A percentile compares a stretch with the other conserved stretches of the same genome.
Conservation (phyloP, 805 yeast species). For the Wickerhamomyces bisporus region DNA sequence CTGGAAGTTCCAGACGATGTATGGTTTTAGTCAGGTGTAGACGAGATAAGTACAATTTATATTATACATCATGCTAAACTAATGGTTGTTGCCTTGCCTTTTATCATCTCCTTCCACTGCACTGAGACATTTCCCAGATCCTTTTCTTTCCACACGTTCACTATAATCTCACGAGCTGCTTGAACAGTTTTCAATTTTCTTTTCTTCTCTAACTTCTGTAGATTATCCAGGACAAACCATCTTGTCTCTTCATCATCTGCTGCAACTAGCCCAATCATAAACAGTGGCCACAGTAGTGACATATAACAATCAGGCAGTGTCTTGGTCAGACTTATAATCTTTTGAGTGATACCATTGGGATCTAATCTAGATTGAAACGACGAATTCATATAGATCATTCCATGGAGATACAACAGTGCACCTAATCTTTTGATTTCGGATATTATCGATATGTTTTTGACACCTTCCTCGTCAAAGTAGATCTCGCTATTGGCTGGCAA, state of each 20-base stretch:
- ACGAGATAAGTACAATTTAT: background rate
- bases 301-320: conserved; percentile 28
- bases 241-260: conserved; percentile 31
- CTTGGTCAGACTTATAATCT: conserved; percentile 21
- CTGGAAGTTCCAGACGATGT: conserved; percentile 6
- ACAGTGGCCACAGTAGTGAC: conserved; percentile 38
- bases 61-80: conserved; percentile 29
- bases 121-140: conserved; percentile 26
- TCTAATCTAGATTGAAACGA: conserved; percentile 9
- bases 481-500: conserved; percentile 18
- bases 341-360: conserved; percentile 15
- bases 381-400: conserved; percentile 27
- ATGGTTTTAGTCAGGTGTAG: too few relatives aligned
- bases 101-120: conserved; percentile 35
- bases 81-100: conserved; percentile 31
- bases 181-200: conserved; percentile 34
- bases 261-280: conserved; percentile 31
- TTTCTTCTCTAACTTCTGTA: conserved; percentile 31
- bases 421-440: conserved; percentile 36
- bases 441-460: conserved; percentile 22
- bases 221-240: conserved; percentile 32
- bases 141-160: conserved; percentile 36
- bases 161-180: conserved; percentile 30
- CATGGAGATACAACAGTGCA: conserved; percentile 31
- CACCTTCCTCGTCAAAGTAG: conserved; percentile 13